Conservation (phyloP, 2,329 filamentous ascomycete genomes). For the Colletotrichum ledebouriae region DNA sequence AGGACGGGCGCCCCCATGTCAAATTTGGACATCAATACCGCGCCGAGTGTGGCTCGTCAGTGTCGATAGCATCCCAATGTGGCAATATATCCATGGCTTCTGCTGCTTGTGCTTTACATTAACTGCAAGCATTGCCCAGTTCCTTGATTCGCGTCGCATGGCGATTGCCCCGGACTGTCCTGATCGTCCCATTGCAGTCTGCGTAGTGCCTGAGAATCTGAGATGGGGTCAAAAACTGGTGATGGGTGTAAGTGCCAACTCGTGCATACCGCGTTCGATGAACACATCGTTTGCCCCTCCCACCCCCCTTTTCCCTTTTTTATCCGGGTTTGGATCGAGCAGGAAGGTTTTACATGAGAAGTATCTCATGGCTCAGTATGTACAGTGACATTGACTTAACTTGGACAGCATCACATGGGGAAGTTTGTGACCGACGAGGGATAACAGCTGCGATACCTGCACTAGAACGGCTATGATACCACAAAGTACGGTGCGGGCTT, state of each 20-base stretch:
- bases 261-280: not conserved
- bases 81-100: slow-evolving; percentile 22
- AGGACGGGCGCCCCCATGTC: slow-evolving; percentile 11
- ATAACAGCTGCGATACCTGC: slow-evolving; percentile 2
- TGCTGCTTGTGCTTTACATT: slow-evolving; percentile 8
- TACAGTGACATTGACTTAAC: not conserved
- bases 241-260: not conserved
- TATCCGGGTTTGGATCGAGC: not conserved
- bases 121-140: not conserved
- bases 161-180: slow-evolving; percentile 7
- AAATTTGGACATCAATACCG: slow-evolving; percentile 11
- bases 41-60: slow-evolving; percentile 16
- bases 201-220: slow-evolving; percentile 14
- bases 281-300: not conserved
- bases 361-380: not conserved
- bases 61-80: slow-evolving; percentile 14
- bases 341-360: not conserved
- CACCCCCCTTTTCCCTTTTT: no score
- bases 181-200: no score
- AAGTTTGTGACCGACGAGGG: slow-evolving; percentile 5
- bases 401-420: not conserved
- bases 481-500: not conserved
- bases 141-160: slow-evolving; percentile 37
- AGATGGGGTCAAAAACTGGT: slow-evolving; percentile 15
- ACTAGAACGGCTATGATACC: slow-evolving; percentile 3